phyloP scores from a whole-genome alignment of 495 filamentous ascomycete genomes.

The Clohesyomyces aquaticus region DNA sequence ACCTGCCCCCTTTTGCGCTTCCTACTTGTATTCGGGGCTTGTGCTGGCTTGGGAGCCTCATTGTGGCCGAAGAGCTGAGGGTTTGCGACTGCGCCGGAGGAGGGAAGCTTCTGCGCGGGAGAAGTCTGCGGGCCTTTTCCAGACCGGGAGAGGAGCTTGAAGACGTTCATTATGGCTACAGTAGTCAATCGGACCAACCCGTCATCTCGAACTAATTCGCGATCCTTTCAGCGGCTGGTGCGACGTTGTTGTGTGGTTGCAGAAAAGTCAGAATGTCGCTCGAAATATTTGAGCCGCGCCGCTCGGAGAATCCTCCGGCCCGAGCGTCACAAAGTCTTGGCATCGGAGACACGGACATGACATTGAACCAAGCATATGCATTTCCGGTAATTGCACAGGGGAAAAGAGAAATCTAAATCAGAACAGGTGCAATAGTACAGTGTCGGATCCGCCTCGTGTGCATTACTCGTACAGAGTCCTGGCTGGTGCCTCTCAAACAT shows the following conservation, averaged over 20 bases:
- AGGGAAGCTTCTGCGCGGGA: constrained; percentile 52
- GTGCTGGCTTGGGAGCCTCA: constrained; percentile 32
- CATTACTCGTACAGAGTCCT: constrained; percentile 1
- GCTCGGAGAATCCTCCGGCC: constrained; percentile 22
- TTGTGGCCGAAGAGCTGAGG: constrained; percentile 59
- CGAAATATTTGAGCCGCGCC: constrained; percentile 16
- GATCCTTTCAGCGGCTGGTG: not conserved
- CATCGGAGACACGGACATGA: not conserved
- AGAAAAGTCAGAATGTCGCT: constrained; percentile 12
- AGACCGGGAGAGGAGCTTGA: constrained; percentile 68
- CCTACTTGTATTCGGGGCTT: constrained; percentile 36
- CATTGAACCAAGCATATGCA: constrained; percentile 16
- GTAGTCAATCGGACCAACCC: not conserved
- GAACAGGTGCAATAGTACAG: constrained; percentile 44
- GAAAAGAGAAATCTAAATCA: constrained; percentile 37
- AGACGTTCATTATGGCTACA: constrained; percentile 59
- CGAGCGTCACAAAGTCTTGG: not conserved
- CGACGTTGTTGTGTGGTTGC: not conserved
- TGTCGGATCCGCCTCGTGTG: constrained; percentile 22
- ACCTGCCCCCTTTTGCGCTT: constrained; percentile 47
- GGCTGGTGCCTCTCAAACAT: not conserved
- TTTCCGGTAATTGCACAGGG: constrained; percentile 34
- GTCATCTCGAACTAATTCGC: not conserved
- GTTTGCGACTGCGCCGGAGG: constrained; percentile 56
- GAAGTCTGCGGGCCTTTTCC: constrained; percentile 52